phyloP scores from a whole-genome alignment of 768 basidiomycete genomes.

The Cyclocybe cylindracea region DNA sequence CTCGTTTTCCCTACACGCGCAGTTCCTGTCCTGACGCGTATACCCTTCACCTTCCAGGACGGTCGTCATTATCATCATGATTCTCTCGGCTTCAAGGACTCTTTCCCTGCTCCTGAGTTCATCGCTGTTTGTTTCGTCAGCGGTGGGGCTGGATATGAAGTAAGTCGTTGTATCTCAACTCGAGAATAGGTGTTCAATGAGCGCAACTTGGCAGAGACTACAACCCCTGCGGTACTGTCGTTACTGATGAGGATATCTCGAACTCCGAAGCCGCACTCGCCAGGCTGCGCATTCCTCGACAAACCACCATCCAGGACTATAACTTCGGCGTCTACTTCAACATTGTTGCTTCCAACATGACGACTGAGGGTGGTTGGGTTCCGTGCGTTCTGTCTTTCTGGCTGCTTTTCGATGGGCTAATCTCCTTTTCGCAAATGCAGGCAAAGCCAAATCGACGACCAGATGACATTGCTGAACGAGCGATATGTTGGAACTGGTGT shows the following conservation, averaged over 20 bases:
- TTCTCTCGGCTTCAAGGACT: background rate
- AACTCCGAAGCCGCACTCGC: constrained; percentile 11
- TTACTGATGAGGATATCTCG: constrained; percentile 18
- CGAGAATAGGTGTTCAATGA: too few relatives aligned
- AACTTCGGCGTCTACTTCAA: constrained; percentile 33
- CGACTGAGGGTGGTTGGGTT: constrained; percentile 36
- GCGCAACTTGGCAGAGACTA: background rate
- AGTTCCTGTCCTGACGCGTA: too few relatives aligned
- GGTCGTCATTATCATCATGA: background rate
- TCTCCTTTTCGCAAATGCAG: constrained; percentile 17
- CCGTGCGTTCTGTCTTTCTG: constrained; percentile 29
- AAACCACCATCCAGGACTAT: constrained; percentile 10
- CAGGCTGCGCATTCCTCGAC: constrained; percentile 9
- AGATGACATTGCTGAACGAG: constrained; percentile 42
- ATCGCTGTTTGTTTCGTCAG: background rate
- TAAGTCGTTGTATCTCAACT: too few relatives aligned
- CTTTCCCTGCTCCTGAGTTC: constrained; percentile 2
- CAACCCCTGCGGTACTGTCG: constrained; percentile 20
- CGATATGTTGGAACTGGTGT: constrained; percentile 37
- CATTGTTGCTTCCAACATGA: constrained; percentile 30
- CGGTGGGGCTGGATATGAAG: background rate
- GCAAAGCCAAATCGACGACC: constrained; percentile 33
- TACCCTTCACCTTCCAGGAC: too few relatives aligned
- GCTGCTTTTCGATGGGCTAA: background rate
- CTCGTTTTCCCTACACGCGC: too few relatives aligned